Evolutionary conservation across 2,329 filamentous ascomycete species (phyloP).

Genomic region (Dryadomyces quercivorus): DNA sequence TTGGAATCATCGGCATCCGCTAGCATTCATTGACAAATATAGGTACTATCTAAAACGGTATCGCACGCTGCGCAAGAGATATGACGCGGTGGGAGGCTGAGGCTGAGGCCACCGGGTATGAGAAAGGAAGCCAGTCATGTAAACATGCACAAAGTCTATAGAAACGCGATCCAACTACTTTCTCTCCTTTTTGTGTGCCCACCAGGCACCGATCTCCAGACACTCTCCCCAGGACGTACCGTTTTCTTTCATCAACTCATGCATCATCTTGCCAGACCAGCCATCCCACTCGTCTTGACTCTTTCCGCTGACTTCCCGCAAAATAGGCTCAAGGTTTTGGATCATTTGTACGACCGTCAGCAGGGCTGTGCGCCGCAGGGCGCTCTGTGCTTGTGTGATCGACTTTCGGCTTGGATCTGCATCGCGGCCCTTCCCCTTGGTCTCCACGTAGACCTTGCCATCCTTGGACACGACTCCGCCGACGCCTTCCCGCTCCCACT

Average conservation of each 20-base stretch:
- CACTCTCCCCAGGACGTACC: slow-evolving; percentile 77
- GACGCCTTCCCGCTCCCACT: slow-evolving; percentile 73
- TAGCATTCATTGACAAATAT: background rate
- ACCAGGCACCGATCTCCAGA: slow-evolving; percentile 77
- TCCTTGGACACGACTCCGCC: slow-evolving; percentile 50
- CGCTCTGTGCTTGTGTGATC: slow-evolving; percentile 56
- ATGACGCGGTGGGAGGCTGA: slow-evolving; percentile 30
- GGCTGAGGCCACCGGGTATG: background rate
- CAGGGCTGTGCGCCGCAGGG: slow-evolving; percentile 68
- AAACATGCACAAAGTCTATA: background rate
- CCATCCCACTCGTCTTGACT: slow-evolving; percentile 85
- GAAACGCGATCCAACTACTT: slow-evolving; percentile 16
- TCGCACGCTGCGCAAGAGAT: slow-evolving; percentile 70
- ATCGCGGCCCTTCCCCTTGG: slow-evolving; percentile 21
- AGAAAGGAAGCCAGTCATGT: background rate
- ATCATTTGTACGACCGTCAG: slow-evolving; percentile 72
- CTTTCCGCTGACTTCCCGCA: slow-evolving; percentile 75
- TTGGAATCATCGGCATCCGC: too few species aligned
- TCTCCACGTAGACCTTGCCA: slow-evolving; percentile 47
- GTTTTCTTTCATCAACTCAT: slow-evolving; percentile 65
- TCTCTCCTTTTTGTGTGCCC: slow-evolving; percentile 72
- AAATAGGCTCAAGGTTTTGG: slow-evolving; percentile 69
- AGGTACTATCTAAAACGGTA: slow-evolving; percentile 92
- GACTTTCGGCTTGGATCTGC: slow-evolving; percentile 13
- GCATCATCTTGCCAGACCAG: slow-evolving; percentile 82